Percentiles rank a stretch among this genome's conserved stretches.
Conservation (phyloP, 1,284 basidiomycete species). For the Cryptococcus wingfieldii region DNA sequence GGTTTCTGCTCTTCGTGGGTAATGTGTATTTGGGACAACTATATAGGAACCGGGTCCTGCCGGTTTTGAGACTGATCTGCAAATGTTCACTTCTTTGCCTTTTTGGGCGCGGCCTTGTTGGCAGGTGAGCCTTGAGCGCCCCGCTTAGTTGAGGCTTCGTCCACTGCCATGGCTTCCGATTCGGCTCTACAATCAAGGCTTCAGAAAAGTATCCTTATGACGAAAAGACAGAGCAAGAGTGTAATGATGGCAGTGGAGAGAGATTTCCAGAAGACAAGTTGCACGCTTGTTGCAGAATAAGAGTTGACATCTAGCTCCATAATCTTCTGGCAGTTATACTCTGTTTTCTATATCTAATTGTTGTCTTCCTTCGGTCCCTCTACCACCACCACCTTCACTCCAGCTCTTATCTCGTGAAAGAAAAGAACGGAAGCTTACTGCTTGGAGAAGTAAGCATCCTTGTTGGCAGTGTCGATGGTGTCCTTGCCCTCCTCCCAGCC, state of each 20-base stretch:
- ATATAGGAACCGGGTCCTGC: too few species aligned
- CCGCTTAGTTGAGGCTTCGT: neutral
- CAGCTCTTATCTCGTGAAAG: neutral
- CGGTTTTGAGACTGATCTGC: neutral
- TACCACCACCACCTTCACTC: neutral
- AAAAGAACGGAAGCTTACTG: slow-evolving; percentile 32
- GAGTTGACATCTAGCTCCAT: slow-evolving; percentile 4
- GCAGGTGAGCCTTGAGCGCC: neutral
- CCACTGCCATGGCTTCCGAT: slow-evolving; percentile 2
- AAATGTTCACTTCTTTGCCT: slow-evolving; percentile 1
- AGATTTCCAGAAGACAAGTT: neutral
- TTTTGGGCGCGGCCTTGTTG: neutral
- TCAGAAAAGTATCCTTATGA: neutral
- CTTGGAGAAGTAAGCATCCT: slow-evolving; percentile 67
- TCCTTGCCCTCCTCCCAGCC: slow-evolving; percentile 60
- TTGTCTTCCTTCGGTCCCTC: neutral
- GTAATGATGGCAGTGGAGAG: neutral
- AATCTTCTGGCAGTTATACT: neutral
- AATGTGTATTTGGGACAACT: neutral
- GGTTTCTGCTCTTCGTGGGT: neutral
- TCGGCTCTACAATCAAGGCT: slow-evolving; percentile 5
- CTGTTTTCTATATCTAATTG: neutral
- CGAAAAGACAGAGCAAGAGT: neutral
- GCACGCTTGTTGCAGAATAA: neutral
- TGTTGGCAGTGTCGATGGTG: slow-evolving; percentile 51